phyloP scores from a whole-genome alignment of 1,284 basidiomycete genomes.

The Leccinum pallidistipes region DNA sequence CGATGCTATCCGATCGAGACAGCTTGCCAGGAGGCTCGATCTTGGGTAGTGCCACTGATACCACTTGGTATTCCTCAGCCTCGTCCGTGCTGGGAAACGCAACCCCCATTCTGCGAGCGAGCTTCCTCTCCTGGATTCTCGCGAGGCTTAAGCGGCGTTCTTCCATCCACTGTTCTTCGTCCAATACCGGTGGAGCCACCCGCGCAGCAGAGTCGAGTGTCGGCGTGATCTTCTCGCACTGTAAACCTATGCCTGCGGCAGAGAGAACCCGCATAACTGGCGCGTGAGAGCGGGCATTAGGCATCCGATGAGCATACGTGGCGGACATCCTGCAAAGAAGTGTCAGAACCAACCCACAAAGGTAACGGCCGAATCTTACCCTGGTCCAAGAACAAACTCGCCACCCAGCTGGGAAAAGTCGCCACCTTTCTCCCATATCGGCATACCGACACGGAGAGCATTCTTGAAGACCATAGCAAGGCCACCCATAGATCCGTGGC shows the following conservation, averaged over 20 bases:
- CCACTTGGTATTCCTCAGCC: constrained; percentile 13
- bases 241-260: constrained; percentile 50
- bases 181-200: constrained; percentile 27
- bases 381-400: constrained; percentile 85
- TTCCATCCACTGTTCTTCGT: constrained; percentile 47
- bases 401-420: constrained; percentile 81
- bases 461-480: constrained; percentile 70
- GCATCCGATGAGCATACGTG: constrained; percentile 32
- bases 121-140: constrained; percentile 39
- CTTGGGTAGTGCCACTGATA: constrained; percentile 18
- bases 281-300: constrained; percentile 26
- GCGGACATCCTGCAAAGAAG: constrained; percentile 48
- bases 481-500: constrained; percentile 62
- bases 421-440: constrained; percentile 78
- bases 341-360: constrained; percentile 5
- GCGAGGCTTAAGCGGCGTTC: constrained; percentile 42
- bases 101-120: constrained; percentile 34
- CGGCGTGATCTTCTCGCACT: constrained; percentile 23
- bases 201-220: constrained; percentile 7
- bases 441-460: constrained; percentile 69
- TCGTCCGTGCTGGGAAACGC: constrained; percentile 15
- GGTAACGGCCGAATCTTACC: constrained; percentile 42
- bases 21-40: constrained; percentile 30
- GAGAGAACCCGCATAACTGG: constrained; percentile 66
- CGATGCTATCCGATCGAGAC: constrained; percentile 35